Evolutionary conservation across 73 alveolate species (phyloP).

Genomic region (Paramecium sonneborni): DNA sequence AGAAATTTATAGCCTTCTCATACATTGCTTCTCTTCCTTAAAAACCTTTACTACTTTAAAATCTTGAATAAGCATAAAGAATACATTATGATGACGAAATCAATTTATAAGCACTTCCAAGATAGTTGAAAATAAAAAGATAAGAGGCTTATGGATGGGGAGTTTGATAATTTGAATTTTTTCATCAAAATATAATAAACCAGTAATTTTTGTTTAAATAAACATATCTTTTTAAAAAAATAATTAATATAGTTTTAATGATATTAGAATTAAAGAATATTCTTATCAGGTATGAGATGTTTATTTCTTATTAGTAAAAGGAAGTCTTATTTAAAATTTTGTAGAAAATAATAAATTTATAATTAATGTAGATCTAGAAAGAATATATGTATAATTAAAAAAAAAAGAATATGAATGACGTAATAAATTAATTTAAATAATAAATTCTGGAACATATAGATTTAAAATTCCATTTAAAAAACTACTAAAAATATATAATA

Average conservation of each 20-base stretch:
- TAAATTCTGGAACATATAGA: background rate
- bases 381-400: background rate
- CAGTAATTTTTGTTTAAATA: background rate
- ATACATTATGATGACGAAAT: background rate
- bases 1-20: background rate
- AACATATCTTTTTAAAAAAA: background rate
- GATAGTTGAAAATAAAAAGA: background rate
- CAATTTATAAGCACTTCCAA: background rate
- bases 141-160: background rate
- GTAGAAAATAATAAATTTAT: background rate
- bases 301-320: too few species aligned
- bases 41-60: background rate
- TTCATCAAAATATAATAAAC: background rate
- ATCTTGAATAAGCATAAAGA: background rate
- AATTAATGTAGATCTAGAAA: background rate
- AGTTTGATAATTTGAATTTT: background rate
- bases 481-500: background rate
- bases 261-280: background rate
- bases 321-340: too few species aligned
- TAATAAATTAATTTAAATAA: background rate
- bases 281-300: background rate
- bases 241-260: background rate
- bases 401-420: background rate
- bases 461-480: background rate
- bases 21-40: background rate